A percentile compares a stretch with the other conserved stretches of the same genome.
phyloP scores from a whole-genome alignment of 1,284 basidiomycete genomes.

The Ustilago esculenta region DNA sequence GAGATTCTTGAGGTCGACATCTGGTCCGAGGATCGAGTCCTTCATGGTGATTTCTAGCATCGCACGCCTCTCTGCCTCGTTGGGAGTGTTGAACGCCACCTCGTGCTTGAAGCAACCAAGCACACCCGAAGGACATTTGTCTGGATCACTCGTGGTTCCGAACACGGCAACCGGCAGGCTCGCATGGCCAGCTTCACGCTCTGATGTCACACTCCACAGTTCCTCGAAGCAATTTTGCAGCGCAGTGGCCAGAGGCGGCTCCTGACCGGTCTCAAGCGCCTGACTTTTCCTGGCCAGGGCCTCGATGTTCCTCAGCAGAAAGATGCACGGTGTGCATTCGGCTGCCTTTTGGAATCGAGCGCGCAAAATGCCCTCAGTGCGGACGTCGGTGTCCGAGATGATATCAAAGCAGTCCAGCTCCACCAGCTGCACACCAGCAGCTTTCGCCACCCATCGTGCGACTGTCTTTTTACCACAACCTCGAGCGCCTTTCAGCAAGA shows the following conservation, averaged over 20 bases:
- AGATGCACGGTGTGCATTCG: slow-evolving; percentile 83
- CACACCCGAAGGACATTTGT: slow-evolving; percentile 76
- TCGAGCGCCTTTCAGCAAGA: slow-evolving; percentile 78
- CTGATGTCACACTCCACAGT: slow-evolving; percentile 67
- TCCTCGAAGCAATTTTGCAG: slow-evolving; percentile 77
- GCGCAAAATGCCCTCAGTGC: slow-evolving; percentile 80
- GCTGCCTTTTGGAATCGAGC: slow-evolving; percentile 82
- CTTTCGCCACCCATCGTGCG: slow-evolving; percentile 73
- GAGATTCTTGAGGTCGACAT: slow-evolving; percentile 78
- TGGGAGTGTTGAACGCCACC: slow-evolving; percentile 78
- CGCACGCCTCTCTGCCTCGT: slow-evolving; percentile 77
- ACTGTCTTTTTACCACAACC: slow-evolving; percentile 80
- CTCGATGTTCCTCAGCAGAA: slow-evolving; percentile 85
- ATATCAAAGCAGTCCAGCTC: slow-evolving; percentile 90
- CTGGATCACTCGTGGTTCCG: slow-evolving; percentile 79
- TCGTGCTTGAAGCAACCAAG: slow-evolving; percentile 88
- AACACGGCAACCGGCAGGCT: slow-evolving; percentile 67
- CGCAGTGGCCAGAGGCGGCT: slow-evolving; percentile 74
- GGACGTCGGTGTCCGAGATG: slow-evolving; percentile 80
- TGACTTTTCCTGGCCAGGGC: slow-evolving; percentile 81
- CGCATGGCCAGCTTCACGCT: not conserved
- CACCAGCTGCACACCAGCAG: slow-evolving; percentile 79
- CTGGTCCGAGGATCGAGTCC: slow-evolving; percentile 74
- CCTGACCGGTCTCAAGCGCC: slow-evolving; percentile 76
- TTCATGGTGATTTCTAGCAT: slow-evolving; percentile 74